Conservation (phyloP, 768 basidiomycete genomes). For the Royoungia palumana region DNA sequence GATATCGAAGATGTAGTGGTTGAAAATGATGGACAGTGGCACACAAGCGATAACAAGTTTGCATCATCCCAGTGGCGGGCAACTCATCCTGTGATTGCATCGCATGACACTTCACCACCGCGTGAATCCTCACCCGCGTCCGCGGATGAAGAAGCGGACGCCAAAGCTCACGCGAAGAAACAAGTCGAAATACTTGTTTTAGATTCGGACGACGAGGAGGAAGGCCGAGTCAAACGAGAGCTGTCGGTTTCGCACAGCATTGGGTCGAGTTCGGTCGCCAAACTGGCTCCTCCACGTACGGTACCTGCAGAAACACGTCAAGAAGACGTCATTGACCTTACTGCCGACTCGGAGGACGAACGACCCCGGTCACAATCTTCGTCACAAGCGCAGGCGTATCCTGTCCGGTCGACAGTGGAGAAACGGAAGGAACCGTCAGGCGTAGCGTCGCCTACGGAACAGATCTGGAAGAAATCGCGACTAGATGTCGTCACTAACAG, state of each 20-base stretch:
- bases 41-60: conserved; percentile 83
- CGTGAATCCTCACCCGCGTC: conserved; percentile 26
- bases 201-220: conserved; percentile 76
- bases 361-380: conserved; percentile 33
- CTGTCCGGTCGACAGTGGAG: conserved; percentile 33
- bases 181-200: conserved; percentile 60
- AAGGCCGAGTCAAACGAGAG: conserved; percentile 72
- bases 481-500: conserved; percentile 24
- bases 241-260: conserved; percentile 62
- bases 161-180: conserved; percentile 45
- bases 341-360: conserved; percentile 77
- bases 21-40: conserved; percentile 95
- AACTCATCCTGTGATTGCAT: conserved; percentile 39
- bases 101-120: conserved; percentile 29
- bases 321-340: conserved; percentile 77
- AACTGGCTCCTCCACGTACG: conserved; percentile 20
- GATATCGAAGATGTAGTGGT: conserved; percentile 88
- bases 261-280: conserved; percentile 35
- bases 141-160: conserved; percentile 26
- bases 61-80: conserved; percentile 72
- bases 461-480: conserved; percentile 71
- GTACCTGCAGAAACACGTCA: conserved; percentile 31
- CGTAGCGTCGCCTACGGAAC: conserved; percentile 53
- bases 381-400: conserved; percentile 30
- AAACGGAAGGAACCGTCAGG: conserved; percentile 62